Evolutionary conservation across 106 monocot species (phyloP).

Genomic region (Dendrobium officinale): DNA sequence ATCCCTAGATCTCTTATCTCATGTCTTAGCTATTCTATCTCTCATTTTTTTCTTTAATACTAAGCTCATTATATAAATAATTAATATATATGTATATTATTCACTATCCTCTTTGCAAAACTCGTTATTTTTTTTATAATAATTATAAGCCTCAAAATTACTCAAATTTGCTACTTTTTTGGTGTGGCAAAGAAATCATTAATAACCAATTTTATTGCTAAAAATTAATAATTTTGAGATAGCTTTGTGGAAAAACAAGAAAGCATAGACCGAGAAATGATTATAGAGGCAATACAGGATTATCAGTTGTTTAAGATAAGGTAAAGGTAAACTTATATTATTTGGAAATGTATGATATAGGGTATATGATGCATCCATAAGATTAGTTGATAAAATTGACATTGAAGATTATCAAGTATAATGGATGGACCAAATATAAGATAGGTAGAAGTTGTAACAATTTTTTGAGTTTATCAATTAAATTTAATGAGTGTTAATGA

Average conservation of each 20-base stretch:
- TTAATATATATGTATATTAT: background rate
- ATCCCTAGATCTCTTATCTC: background rate
- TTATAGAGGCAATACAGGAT: background rate
- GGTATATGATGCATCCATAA: background rate
- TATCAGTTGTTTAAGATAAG: background rate
- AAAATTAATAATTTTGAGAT: background rate
- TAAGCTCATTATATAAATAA: background rate
- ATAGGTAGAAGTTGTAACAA: background rate
- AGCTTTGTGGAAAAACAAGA: background rate
- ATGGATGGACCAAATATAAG: background rate
- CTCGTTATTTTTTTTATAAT: background rate
- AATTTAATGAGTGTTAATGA: too few relatives aligned
- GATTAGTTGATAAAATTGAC: background rate
- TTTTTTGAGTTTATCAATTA: too few relatives aligned
- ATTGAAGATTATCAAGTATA: background rate
- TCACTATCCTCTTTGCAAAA: background rate
- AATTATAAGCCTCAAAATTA: background rate
- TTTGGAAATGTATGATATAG: background rate
- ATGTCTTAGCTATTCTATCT: background rate
- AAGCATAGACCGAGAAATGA: background rate
- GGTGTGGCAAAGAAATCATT: background rate
- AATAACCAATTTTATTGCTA: background rate
- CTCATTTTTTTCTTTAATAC: background rate
- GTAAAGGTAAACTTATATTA: background rate
- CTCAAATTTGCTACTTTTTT: background rate